Base-by-base conservation (phyloP, 75 land plant genomes). In the Pinus tabuliformis region DNA sequence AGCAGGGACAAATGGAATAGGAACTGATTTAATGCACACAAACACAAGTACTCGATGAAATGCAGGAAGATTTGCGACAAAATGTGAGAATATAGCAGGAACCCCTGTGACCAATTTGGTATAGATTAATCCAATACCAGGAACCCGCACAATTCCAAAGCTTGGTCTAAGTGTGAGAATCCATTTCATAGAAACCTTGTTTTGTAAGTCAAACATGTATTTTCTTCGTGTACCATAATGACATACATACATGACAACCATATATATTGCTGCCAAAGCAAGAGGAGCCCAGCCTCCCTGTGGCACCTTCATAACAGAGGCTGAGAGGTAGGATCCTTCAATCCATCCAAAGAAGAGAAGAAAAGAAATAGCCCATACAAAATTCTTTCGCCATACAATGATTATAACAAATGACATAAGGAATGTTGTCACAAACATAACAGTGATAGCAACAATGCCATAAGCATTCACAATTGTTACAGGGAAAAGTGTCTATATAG, bases 381-480 rank as follows among this genome's bases (percentile, higher is more conserved):
- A n/a, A 71, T 62, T 80, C 77, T 77, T 89, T 54, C 79, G 85
- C 96, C 96, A 93, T 17, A 93, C 93, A 20, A 93, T 89, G 33
- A 87, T 60, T 56, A 93, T 93, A 24, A 93, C 87, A 9, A 93
- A 84, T 59, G 90, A 77, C 93, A 93, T 93, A 39, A 93, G 77
- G 21, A 82, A 93, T 76, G 96, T 91, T 21, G 93, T 91, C 57
- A 93, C 85, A 77, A 91, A 87, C 91, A 93, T 93, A 5, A 93
- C 96, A 3, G 93, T 82, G 75, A 91, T 83, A 59, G 84, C 84
- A 58, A 93, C 96, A 75, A 93, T 81, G n/a, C 96, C 93, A 81
- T 93, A 93, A 65, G 93, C 95, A 87, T 93, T 88, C 66, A n/a
- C n/a, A n/a, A n/a, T n/a, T n/a, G n/a, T n/a, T n/a, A n/a, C n/a